Base-by-base conservation (phyloP, 805 yeast genomes). In the Yamadazyma sp. region DNA sequence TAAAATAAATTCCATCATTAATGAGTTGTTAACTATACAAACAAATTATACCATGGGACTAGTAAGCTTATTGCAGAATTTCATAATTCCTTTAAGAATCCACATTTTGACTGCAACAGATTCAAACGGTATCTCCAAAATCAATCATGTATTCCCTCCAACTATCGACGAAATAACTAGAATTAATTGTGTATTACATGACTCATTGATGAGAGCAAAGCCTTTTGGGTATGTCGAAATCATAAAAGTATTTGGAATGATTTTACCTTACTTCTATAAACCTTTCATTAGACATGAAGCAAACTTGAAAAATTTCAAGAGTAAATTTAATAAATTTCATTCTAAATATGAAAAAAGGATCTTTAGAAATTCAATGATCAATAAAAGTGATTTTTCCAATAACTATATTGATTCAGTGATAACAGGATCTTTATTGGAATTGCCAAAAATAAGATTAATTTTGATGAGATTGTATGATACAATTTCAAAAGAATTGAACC, bases 201-300 rank as follows among this genome's bases (percentile, higher is more conserved):
- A 84, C 46, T 77, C 93, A 15, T 60, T 91, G 36, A 75, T 76
- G 39, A 58, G 73, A 11, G 91, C 97, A 0, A 50, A 65, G 2
- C 76, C 80, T 0, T 76, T 58, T 52, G 96, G 96, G 2, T 75
- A 82, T 33, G 70, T 73, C 33, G 97, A 91, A 56, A 69, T 86
- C 3, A 58, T 91, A 40, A 80, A 76, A 42, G 95, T 91, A 0
- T 76, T 94, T 52, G 93, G 88, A 3, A 72, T 78, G 33, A 80
- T 93, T 0, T 70, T 91, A 11, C 96, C 97, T 0, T 87, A 86
- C 56, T 91, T 88, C 55, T 91, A 86, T 62, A 86, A 88, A 52
- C 95, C 97, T 0, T 86, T 85, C 48, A 86, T 88, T 69, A 70
- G 97, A 38, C 97, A 91, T 58, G 95, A 89, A 58, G 96, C 96